Evolutionary conservation across 768 basidiomycete genomes (phyloP).

Genomic region (Aureoboletus auriporus): DNA sequence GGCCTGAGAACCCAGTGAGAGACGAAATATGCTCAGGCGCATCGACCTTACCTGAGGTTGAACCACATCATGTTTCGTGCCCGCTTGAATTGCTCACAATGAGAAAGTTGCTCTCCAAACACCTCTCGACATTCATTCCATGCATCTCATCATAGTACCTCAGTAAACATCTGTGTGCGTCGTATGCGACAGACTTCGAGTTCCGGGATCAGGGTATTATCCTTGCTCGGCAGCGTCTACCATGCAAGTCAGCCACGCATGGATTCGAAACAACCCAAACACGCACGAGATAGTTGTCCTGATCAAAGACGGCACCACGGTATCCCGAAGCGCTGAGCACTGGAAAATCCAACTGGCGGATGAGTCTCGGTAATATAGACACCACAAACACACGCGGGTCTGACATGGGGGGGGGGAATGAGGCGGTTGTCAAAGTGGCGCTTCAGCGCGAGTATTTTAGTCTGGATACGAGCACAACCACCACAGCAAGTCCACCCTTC

Average conservation of each 20-base stretch:
- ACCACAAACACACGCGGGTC: slow-evolving; percentile 1
- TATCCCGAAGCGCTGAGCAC: slow-evolving; percentile 74
- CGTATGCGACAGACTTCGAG: slow-evolving; percentile 48
- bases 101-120: slow-evolving; percentile 80
- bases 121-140: slow-evolving; percentile 70
- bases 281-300: slow-evolving; percentile 92
- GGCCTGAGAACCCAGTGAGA: slow-evolving; percentile 47
- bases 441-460: no score
- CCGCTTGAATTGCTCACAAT: slow-evolving; percentile 95
- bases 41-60: slow-evolving; percentile 65
- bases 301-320: slow-evolving; percentile 91
- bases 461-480: no score
- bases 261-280: not conserved
- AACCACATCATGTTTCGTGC: slow-evolving; percentile 71
- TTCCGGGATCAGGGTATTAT: slow-evolving; percentile 73
- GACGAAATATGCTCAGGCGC: not conserved
- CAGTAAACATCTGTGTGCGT: not conserved
- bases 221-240: slow-evolving; percentile 79
- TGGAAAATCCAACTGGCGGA: slow-evolving; percentile 77
- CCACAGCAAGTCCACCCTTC: no score
- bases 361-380: slow-evolving; percentile 28
- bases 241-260: not conserved
- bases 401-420: slow-evolving; percentile 61
- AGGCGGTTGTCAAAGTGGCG: slow-evolving; percentile 43
- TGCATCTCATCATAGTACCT: slow-evolving; percentile 45